Base-by-base conservation (phyloP, 176 grass and related monocot species). In the Tillandsia fasciculata region DNA sequence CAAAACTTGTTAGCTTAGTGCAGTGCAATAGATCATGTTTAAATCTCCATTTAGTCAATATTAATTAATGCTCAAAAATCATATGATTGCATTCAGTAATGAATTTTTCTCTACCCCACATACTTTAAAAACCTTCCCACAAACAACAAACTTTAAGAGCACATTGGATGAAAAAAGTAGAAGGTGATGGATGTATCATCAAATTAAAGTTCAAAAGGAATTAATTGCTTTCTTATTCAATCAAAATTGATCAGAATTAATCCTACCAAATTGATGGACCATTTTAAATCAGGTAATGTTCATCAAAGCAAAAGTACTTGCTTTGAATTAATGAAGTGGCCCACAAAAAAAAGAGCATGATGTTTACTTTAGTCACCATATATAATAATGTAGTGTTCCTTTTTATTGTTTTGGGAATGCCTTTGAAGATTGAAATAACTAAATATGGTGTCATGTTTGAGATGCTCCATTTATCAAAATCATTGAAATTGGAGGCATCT, bases 341-440 rank as follows among this genome's bases (percentile, higher is more conserved):
- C 56, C 56, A 61, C 56, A 9, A 22, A 6, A 61, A 61, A 61
- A 61, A 10, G 13, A 9, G 0, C 22, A 61, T 50, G 58, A 50
- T 24, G 71, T 64, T 64, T 15, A 72, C 76, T 80, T 61, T 53
- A 59, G 12, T 33, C 0, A 47, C 63, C 74, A 66, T n/a, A n/a
- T n/a, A n/a, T 20, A 9, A 66, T 8, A 1, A 29, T 54, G 77
- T 24, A 67, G 48, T 67, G 23, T 64, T 81, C 59, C 74, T 73
- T 74, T 24, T 24, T 24, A 49, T 71, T 67, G 77, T 84, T 77
- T 20, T 2, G 78, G 81, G 81, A 88, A 80, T 77, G 73, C 52
- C 23, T 74, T 77, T 61, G 27, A 72, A 26, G 70, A 74, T 53
- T 42, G 33, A 42, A 42, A 42, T 61, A 67, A 27, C 13, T 78